Conservation (phyloP, 441 rosid species). For the Melianthus villosus region DNA sequence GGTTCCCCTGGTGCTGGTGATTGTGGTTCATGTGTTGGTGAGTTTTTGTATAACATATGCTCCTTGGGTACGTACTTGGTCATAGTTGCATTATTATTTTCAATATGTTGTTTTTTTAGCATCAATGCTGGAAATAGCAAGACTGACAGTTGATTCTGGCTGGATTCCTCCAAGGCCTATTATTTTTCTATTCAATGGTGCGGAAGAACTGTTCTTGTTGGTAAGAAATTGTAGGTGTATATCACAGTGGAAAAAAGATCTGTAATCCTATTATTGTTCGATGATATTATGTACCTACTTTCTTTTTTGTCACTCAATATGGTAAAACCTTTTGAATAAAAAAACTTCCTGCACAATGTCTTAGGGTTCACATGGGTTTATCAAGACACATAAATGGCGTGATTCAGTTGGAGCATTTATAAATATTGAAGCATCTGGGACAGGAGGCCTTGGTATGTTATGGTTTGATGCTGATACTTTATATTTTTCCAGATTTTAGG, state of each 20-base stretch:
- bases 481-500: background rate
- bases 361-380: constrained; percentile 94
- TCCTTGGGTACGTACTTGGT: constrained; percentile 2
- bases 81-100: constrained; percentile 7
- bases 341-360: constrained; percentile 14
- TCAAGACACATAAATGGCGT: constrained; percentile 71
- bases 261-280: too few relatives aligned
- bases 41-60: constrained; percentile 13
- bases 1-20: constrained; percentile 97
- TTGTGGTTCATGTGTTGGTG: constrained; percentile 96
- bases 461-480: constrained; percentile 6
- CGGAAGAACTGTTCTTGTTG: constrained; percentile 90
- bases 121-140: constrained; percentile 77
- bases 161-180: constrained; percentile 83
- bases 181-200: constrained; percentile 90
- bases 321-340: too few relatives aligned
- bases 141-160: constrained; percentile 62
- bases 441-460: constrained; percentile 73
- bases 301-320: too few relatives aligned
- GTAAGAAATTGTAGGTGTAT: constrained; percentile 21
- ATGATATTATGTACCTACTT: too few relatives aligned
- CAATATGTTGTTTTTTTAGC: constrained; percentile 33
- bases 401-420: constrained; percentile 78
- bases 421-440: constrained; percentile 94
- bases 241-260: background rate